These are phyloP conservation scores for Lactifluus rugatus DNA, from an alignment of 768 basidiomycete genomes.

Conservation along the genomic window DNA sequence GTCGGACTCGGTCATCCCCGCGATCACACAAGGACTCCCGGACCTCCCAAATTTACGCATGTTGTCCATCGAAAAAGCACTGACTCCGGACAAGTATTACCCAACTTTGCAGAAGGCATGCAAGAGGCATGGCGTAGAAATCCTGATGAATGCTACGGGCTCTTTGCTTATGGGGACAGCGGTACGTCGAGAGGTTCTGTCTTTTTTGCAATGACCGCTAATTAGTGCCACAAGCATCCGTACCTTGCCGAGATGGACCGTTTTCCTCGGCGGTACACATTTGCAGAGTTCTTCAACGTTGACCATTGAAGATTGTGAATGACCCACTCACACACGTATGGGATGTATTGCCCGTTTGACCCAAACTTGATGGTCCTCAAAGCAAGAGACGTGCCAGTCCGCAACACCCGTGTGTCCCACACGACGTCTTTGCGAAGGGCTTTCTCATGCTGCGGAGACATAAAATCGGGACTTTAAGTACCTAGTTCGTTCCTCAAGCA, in stretches of 20 bases:
- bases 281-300: constrained; percentile 4
- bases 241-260: constrained; percentile 11
- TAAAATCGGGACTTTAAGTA: neutral
- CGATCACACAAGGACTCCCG: neutral
- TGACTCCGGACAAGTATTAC: neutral
- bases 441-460: constrained; percentile 1
- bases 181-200: neutral
- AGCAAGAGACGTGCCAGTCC: no score
- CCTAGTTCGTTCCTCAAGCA: neutral
- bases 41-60: neutral
- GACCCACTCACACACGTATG: neutral
- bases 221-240: neutral
- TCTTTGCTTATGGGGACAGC: neutral
- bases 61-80: constrained; percentile 5
- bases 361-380: neutral
- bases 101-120: constrained; percentile 1
- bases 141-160: constrained; percentile 1
- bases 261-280: constrained; percentile 8
- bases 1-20: neutral
- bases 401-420: no score
- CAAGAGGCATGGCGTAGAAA: neutral
- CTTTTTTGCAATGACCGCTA: neutral
- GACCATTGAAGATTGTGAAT: neutral
- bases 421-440: no score
- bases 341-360: neutral